Base-by-base conservation (phyloP, 2,329 filamentous ascomycete species). In the Sclerotinia sclerotiorum region DNA sequence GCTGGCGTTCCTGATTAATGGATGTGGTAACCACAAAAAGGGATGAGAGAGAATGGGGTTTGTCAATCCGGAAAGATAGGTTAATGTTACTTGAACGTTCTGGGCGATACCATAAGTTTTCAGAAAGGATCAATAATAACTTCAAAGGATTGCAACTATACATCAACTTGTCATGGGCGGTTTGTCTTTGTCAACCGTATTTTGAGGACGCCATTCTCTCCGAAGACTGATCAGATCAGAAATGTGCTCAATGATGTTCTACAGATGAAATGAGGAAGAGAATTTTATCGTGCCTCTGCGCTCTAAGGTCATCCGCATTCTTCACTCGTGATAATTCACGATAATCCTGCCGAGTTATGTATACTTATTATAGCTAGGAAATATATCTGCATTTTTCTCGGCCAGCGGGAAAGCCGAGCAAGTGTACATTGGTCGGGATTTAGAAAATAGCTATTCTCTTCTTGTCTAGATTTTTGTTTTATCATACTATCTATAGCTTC, bases 1-100 rank as follows among this genome's bases (percentile, higher is more conserved):
- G 39, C 27, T 52, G 21, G 21, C 7, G 48, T 68, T 65, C 60
- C 61, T 54, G 46, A 44, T 21, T 55, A 54, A 32, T 10, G 39
- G 8, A 62, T 62, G 1, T 10, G 49, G 32, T 61, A 54, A 42
- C 46, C 17, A 32, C 32, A 17, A 35, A 44, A 44, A 11, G 19
- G 49, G 56, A 27, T 44, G 21, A 15, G 15, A 42, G 24, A 15
- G 42, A n/a, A 49, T 44, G 42, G 51, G 32, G 44, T 51, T 44
- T 29, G 51, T 57, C 0, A 2, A 67, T 32, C 39, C 11, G 42
- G 44, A 32, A 61, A 60, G 42, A 51, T 7, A 35, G 32, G 32
- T 35, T 35, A n/a, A 35, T 48, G 44, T 60, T 58, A 60, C 54
- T 42, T 51, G 2, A 11, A 29, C 10, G 6, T 32, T 67, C n/a